Base-by-base conservation (phyloP, 192 early-diverging fungal genomes). In the Gaertneriomyces semiglobifer region DNA sequence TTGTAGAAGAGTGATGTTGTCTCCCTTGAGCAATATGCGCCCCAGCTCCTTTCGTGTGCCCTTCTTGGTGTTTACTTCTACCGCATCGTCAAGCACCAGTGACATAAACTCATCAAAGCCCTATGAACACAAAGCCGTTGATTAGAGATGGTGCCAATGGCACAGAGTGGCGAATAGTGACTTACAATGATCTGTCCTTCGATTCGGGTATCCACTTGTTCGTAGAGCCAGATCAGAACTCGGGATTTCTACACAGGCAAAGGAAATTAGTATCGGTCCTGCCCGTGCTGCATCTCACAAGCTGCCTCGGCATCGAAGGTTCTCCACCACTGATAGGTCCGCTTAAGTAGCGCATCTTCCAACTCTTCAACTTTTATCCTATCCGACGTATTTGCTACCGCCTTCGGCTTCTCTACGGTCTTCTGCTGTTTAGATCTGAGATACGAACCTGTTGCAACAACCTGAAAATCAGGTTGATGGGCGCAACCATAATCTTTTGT, bases 71-170 rank as follows among this genome's bases (percentile, higher is more conserved):
- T 90, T 76, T 11, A 95, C 78, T 76, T 98, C 95, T 57, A 83
- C 87, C 25, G 92, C 92, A 19, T 93, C 83, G 70, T 93, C 95
- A 58, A 98, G 78, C 14, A 98, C 95, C 65, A 98, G 73, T 70
- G 91, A 94, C 93, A 98, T 95, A 75, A 98, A 98, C 74, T 98
- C 95, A 74, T 98, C 95, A 73, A 98, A 96, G 40, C 95, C 95
- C 94, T 94, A 79, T 41, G 53, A 58, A 47, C 14, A 47, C 42
- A 60, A 38, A 39, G 16, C n/a, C 4, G 16, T 44, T 43, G 44
- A 25, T 53, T 7, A 25, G 43, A 12, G 14, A 12, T 14, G 14
- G 19, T 0, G 18, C 18, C 5, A 14, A 4, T 40, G n/a, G 20
- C 39, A 40, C 39, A 40, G 40, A 3, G 14, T 38, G 0, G 16